phyloP scores from a whole-genome alignment of 2,329 filamentous ascomycete species.

The Cladorrhinum sp. region DNA sequence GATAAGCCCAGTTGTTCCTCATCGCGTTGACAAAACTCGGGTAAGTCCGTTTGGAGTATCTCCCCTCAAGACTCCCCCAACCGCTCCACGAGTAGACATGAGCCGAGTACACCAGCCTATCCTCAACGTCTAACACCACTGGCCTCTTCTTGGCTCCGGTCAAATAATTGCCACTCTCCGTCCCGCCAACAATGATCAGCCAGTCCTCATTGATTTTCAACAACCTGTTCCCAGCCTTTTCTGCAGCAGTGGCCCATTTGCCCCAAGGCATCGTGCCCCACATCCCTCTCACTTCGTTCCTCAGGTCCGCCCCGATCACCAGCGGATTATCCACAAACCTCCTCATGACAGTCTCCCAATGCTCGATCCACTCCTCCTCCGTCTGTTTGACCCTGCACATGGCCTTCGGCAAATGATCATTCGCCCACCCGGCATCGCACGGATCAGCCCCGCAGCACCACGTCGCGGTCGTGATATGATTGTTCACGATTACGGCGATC shows the following conservation, averaged over 20 bases:
- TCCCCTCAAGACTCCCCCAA: slow-evolving; percentile 60
- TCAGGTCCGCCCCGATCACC: slow-evolving; percentile 64
- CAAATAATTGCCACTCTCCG: slow-evolving; percentile 64
- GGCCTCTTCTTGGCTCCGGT: slow-evolving; percentile 53
- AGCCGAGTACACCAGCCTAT: slow-evolving; percentile 62
- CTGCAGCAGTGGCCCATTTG: slow-evolving; percentile 61
- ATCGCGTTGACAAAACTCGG: slow-evolving; percentile 61
- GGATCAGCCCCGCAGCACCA: slow-evolving; percentile 69
- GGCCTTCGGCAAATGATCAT: slow-evolving; percentile 55
- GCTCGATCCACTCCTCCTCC: slow-evolving; percentile 62
- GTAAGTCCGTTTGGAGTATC: slow-evolving; percentile 60
- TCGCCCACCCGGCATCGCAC: slow-evolving; percentile 65
- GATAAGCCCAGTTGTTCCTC: slow-evolving; percentile 64
- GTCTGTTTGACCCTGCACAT: slow-evolving; percentile 61
- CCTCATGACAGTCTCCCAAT: slow-evolving; percentile 64
- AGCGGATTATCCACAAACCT: slow-evolving; percentile 56
- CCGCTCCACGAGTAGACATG: slow-evolving; percentile 70
- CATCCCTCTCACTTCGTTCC: slow-evolving; percentile 66
- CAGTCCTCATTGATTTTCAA: slow-evolving; percentile 59
- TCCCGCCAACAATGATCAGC: slow-evolving; percentile 67
- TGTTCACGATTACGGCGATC: slow-evolving; percentile 64
- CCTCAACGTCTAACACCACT: slow-evolving; percentile 52
- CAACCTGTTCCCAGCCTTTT: slow-evolving; percentile 59
- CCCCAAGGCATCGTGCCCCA: slow-evolving; percentile 68
- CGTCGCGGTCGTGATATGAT: slow-evolving; percentile 66